Conservation (phyloP, 352 stramenopile genomes). For the Globisporangium carolinianum region DNA sequence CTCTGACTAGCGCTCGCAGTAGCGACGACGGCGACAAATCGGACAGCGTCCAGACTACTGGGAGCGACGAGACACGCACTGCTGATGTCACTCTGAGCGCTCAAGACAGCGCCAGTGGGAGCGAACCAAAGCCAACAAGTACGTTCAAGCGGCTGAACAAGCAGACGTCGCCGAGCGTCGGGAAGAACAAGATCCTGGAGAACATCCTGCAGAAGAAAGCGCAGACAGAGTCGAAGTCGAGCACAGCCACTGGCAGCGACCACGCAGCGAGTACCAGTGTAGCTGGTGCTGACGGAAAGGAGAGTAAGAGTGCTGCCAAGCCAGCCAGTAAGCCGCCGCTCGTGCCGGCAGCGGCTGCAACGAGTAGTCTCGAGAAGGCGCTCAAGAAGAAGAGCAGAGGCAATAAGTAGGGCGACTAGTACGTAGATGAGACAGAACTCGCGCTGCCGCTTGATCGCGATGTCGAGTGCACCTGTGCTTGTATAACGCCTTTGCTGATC, state of each 20-base stretch:
- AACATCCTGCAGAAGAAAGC: conserved; percentile 26
- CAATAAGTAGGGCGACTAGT: background rate
- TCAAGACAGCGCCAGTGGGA: background rate
- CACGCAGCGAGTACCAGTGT: conserved; percentile 1
- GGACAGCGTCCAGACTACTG: background rate
- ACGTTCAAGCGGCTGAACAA: conserved; percentile 43
- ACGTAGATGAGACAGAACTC: too few relatives aligned
- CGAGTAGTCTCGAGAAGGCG: conserved; percentile 35
- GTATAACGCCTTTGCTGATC: too few relatives aligned
- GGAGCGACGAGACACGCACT: background rate
- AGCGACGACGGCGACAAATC: background rate
- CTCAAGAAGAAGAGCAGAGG: conserved; percentile 26
- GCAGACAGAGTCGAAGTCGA: background rate
- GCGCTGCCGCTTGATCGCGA: too few relatives aligned
- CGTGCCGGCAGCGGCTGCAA: conserved; percentile 12
- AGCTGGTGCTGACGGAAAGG: background rate
- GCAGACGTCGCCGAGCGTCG: conserved; percentile 14
- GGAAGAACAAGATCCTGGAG: conserved; percentile 33
- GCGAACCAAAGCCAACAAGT: conserved; percentile 18
- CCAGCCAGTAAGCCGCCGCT: conserved; percentile 5
- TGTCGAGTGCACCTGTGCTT: too few relatives aligned
- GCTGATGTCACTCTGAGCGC: background rate
- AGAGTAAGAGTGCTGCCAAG: background rate
- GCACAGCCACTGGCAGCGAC: background rate
- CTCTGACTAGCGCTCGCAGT: too few relatives aligned